Base-by-base conservation (phyloP, 306 rosid genomes). In the Quercus aquifolioides region DNA sequence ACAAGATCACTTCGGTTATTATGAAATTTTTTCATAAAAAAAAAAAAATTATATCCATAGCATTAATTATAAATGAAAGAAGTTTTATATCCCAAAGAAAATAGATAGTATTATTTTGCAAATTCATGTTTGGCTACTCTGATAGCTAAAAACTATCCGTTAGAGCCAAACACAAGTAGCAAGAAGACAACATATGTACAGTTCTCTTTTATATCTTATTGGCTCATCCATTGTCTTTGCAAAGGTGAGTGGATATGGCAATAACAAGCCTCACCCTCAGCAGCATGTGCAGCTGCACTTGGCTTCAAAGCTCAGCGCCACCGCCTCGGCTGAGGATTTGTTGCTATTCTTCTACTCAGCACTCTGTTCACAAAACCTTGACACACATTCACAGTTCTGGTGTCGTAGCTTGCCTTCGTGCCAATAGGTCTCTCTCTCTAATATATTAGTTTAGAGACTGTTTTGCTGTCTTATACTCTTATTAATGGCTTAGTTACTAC, bases 351-450 rank as follows among this genome's bases (percentile, higher is more conserved):
- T 81, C 78, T 81, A 90, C 35, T 18, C n/a, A n/a, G 74, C 94
- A 20, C 78, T 41, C 84, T 25, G 73, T 68, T 71, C 85, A 84
- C 80, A 83, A 81, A 76, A 92, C 96, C 78, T 69, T 86, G 69
- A 56, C 31, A 55, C 86, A 84, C 67, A 87, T 94, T 14, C 74
- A 84, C 7, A 88, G 76, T 82, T 91, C 94, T 54, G 94, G 94
- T 76, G 87, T 94, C 83, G 88, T 94, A n/a, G 98, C 98, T 54
- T 94, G 98, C 83, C 97, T 94, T 81, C 90, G 97, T 9, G 93
- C 94, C 78, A 89, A 76, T 74, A 92, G 92, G 98, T 91, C 18
- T 54, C 63, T 78, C 76, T 12, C 11, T 25, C 65, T 6, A 11
- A 62, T 60, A 15, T 31, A 1, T n/a, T 55, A 35, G 38, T 68